These are phyloP conservation scores for Kurtzmaniella quercitrusa DNA, from an alignment of 1,139 yeast species.

Conservation along the genomic window DNA sequence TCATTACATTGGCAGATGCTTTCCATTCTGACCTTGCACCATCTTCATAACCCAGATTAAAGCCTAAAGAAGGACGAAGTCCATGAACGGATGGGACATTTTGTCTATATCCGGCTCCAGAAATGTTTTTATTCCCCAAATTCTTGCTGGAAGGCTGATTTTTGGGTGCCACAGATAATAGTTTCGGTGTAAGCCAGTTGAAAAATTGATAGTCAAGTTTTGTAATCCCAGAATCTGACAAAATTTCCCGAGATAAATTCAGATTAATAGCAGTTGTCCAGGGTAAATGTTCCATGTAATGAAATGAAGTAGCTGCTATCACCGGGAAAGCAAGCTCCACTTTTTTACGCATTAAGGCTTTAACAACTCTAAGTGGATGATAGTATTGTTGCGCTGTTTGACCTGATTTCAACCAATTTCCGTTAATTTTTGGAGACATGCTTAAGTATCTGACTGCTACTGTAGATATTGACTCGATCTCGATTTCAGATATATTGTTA, in stretches of 20 bases:
- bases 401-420: neutral
- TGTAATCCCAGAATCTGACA: neutral
- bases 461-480: neutral
- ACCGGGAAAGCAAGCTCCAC: neutral
- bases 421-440: neutral
- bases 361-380: neutral
- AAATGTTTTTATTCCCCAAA: neutral
- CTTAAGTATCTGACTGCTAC: neutral
- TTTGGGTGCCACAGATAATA: slow-evolving; percentile 8
- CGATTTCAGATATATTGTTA: neutral
- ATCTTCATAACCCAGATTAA: slow-evolving; percentile 15
- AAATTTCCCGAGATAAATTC: neutral
- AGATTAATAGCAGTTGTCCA: neutral
- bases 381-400: neutral
- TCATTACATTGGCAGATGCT: slow-evolving; percentile 16
- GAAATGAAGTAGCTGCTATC: neutral
- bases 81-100: slow-evolving; percentile 12
- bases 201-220: neutral
- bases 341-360: neutral
- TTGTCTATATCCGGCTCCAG: slow-evolving; percentile 6
- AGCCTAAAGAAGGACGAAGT: slow-evolving; percentile 27
- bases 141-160: slow-evolving; percentile 3
- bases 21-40: slow-evolving; percentile 32
- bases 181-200: slow-evolving; percentile 3
- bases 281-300: neutral